phyloP scores from a whole-genome alignment of 768 basidiomycete species.

The Podaxis carcinomalis region DNA sequence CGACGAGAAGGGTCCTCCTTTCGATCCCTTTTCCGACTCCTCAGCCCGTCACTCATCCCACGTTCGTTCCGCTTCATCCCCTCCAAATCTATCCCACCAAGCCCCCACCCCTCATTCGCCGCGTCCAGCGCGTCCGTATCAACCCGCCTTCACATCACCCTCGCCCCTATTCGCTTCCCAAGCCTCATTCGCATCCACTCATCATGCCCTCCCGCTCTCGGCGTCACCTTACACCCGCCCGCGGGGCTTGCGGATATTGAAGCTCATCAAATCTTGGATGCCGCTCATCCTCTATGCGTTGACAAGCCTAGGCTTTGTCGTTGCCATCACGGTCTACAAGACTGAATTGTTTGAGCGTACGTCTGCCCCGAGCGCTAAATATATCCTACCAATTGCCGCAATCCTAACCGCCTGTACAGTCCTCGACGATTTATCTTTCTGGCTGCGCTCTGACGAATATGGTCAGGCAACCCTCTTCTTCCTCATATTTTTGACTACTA shows the following conservation, averaged over 20 bases:
- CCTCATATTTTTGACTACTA: slow-evolving; percentile 83
- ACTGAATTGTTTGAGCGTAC: slow-evolving; percentile 77
- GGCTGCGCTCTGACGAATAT: slow-evolving; percentile 68
- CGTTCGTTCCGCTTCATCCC: background rate
- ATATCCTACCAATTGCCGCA: slow-evolving; percentile 12
- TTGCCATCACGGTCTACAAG: slow-evolving; percentile 82
- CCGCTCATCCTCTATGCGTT: slow-evolving; percentile 74
- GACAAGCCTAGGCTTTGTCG: slow-evolving; percentile 72
- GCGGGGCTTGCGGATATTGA: slow-evolving; percentile 48
- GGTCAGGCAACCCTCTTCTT: slow-evolving; percentile 78
- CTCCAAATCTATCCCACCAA: slow-evolving; percentile 2
- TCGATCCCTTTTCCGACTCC: background rate
- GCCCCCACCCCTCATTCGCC: slow-evolving; percentile 8
- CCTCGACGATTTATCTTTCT: slow-evolving; percentile 77
- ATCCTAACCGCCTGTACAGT: slow-evolving; percentile 34
- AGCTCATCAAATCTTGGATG: slow-evolving; percentile 67
- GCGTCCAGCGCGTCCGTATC: background rate
- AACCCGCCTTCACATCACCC: slow-evolving; percentile 12
- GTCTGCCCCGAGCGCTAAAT: slow-evolving; percentile 21
- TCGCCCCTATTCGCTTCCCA: background rate
- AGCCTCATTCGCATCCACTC: background rate
- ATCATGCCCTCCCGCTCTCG: background rate
- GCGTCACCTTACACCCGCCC: slow-evolving; percentile 24
- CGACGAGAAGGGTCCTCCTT: slow-evolving; percentile 13
- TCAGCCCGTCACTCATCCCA: background rate